Base-by-base conservation (phyloP, 1,284 basidiomycete species). In the Testicularia cyperi region DNA sequence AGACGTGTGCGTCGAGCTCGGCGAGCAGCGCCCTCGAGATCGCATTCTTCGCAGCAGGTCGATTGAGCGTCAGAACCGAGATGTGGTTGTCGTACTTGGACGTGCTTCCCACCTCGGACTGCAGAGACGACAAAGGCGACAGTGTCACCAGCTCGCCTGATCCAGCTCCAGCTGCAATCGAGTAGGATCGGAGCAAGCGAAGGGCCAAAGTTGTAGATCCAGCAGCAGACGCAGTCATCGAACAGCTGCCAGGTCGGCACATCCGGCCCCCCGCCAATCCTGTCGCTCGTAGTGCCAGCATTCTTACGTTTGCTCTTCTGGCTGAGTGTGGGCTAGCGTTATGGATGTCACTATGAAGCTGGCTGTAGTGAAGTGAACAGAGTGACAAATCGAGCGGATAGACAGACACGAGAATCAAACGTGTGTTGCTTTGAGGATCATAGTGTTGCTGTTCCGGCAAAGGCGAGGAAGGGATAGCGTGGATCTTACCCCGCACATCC, bases 1-100 rank as follows among this genome's bases (percentile, higher is more conserved):
- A 85, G 82, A 57, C 81, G 81, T 49, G 90, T 78, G 81, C 90
- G 84, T 88, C 90, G 69, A 52, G 38, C 41, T 44, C 43, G 78
- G 83, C 80, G 29, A 94, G 80, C 65, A 95, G 81, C 21, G 81
- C 81, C 45, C 84, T 78, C 5, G 88, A 90, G 43, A 96, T 88
- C 15, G 92, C 90, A 79, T 96, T 96, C 82, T 86, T 91, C 57
- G 85, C 85, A 61, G 86, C 82, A 4, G 89, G 88, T 43, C 89
- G 82, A 70, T 94, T 90, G 61, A 95, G 82, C 25, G 77, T 78
- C 16, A 82, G 66, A 26, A 76, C 74, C 27, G 76, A 70, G 22
- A 81, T 77, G 43, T 73, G 65, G 29, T 52, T 38, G 20, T 54
- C 52, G 35, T 62, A 48, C 3, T 24, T 29, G 12, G 46, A 54